phyloP scores from a whole-genome alignment of 345 rosid genomes.

The Cardiospermum halicacabum region DNA sequence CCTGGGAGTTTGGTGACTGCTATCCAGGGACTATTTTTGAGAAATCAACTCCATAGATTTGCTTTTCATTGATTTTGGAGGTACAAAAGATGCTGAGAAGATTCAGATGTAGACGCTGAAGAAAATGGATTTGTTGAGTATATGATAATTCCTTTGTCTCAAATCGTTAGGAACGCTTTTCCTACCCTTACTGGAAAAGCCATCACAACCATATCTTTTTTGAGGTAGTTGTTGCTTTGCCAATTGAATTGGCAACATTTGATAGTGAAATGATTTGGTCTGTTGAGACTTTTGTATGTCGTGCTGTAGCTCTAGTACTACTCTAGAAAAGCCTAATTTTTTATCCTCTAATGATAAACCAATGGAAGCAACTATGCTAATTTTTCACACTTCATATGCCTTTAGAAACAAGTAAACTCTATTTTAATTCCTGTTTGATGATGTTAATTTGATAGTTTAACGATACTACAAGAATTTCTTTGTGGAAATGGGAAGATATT shows the following conservation, averaged over 20 bases:
- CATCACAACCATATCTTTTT: constrained; percentile 66
- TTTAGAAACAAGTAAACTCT: constrained; percentile 69
- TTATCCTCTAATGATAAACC: constrained; percentile 79
- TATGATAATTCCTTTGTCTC: constrained; percentile 59
- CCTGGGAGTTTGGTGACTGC: no score
- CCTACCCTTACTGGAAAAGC: constrained; percentile 73
- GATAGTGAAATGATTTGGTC: background rate
- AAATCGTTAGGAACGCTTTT: constrained; percentile 63
- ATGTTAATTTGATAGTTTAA: background rate
- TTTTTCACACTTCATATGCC: constrained; percentile 75
- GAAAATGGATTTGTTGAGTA: constrained; percentile 67
- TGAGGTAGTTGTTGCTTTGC: constrained; percentile 61
- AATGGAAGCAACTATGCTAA: constrained; percentile 77
- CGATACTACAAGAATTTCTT: constrained; percentile 59
- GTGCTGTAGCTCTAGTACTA: constrained; percentile 94
- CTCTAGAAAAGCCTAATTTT: constrained; percentile 81
- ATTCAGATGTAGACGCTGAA: constrained; percentile 64
- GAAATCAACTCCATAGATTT: no score
- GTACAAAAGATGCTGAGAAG: constrained; percentile 61
- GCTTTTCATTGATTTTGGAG: no score
- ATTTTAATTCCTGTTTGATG: background rate
- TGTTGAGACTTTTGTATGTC: constrained; percentile 10
- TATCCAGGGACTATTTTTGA: no score
- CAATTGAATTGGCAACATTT: background rate
- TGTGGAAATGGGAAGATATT: constrained; percentile 63